Conservation (phyloP, 176 grass and related monocot species). For the Phragmites australis region DNA sequence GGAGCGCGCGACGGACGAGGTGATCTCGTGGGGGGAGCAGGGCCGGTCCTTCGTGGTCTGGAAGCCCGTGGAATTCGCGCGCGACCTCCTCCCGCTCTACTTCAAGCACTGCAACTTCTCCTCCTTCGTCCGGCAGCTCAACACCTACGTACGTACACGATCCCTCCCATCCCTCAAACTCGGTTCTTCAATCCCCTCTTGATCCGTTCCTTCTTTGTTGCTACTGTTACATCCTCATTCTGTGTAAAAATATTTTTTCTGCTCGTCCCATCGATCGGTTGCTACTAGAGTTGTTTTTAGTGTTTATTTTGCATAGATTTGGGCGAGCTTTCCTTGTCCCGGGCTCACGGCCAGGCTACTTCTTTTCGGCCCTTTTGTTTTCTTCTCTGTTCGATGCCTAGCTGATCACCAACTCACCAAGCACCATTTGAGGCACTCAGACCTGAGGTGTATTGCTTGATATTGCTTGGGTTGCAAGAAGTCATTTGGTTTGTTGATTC, state of each 20-base stretch:
- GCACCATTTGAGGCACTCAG: too few species aligned
- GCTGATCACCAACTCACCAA: background rate
- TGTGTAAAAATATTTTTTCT: background rate
- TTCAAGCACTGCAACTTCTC: conserved; percentile 99
- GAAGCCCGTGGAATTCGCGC: conserved; percentile 88
- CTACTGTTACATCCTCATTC: background rate
- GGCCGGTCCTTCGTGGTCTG: conserved; percentile 88
- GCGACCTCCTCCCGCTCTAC: conserved; percentile 83
- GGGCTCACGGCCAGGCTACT: conserved; percentile 19
- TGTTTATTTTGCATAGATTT: background rate
- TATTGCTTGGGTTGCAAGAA: background rate
- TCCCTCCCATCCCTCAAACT: background rate
- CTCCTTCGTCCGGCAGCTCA: conserved; percentile 94
- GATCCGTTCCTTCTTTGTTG: background rate
- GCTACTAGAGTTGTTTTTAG: background rate
- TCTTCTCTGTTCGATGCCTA: background rate
- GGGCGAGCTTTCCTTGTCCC: conserved; percentile 17
- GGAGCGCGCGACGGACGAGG: conserved; percentile 59
- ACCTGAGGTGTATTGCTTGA: background rate
- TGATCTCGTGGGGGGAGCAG: conserved; percentile 87
- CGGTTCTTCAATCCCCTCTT: too few species aligned
- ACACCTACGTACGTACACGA: conserved; percentile 73
- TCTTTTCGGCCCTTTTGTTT: background rate
- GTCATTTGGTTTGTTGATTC: background rate
- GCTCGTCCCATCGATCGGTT: background rate